Evolutionary conservation across 1,139 yeast genomes (phyloP), one percentile per base, ranked within the genome.

Genomic region (Nadsonia commutata): DNA sequence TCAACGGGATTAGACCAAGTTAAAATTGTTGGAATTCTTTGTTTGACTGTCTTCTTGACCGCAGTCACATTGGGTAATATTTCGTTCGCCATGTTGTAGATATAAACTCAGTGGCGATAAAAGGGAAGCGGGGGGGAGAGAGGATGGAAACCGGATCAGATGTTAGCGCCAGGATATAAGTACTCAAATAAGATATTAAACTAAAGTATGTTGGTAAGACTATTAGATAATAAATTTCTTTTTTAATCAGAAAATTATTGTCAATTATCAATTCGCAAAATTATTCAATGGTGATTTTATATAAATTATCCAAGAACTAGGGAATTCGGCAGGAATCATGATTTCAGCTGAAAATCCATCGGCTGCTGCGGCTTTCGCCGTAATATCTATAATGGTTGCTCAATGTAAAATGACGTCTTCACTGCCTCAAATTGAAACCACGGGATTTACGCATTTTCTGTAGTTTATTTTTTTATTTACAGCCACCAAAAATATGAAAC

Each of bases 1-100:
- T 72, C 70, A 51, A 72, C 66, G 37, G 96, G 95, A 58, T 84
- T 74, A 54, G 74, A 71, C 97, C 97, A 88, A 51, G 88, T 76
- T 50, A 88, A 68, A 52, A 86, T 66, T 45, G 62, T 63, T 42
- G 68, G 67, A 40, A 60, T 50, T 45, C 49, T 39, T 23, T 44
- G 37, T 44, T 49, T 50, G 49, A 31, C 40, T 31, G 40, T 36
- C 9, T 21, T 21, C 23, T 21, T 21, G 23, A 9, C 9, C 6
- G 23, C 8, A 21, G 9, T 6, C 23, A 9, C 6, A 21, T 6
- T 9, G 8, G 6, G 6, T 6, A 21, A 6, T 6, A 6, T 21
- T 6, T 21, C 23, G 23, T 21, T 21, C 23, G 9, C 9, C 9
- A 21, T 21, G 9, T 21, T 21, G 23, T 21, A 21, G 9, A 21